Conservation (phyloP, 1,284 basidiomycete genomes). For the Melampsora larici-populina region DNA sequence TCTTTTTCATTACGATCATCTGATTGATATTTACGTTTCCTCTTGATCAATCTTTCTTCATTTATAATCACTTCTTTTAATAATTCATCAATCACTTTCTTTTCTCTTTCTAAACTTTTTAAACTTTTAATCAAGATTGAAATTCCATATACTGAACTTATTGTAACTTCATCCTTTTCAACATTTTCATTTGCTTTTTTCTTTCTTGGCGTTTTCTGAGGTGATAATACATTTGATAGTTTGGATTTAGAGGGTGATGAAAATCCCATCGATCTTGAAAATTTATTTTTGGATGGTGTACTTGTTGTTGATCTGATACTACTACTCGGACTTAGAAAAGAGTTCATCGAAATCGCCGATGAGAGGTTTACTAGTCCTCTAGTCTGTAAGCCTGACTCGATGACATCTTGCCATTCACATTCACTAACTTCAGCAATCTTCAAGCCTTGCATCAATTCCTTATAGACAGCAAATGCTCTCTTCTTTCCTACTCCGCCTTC, state of each 20-base stretch:
- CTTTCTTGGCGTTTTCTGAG: neutral
- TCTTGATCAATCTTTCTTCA: neutral
- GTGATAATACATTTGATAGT: neutral
- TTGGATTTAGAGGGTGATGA: neutral
- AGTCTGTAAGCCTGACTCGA: constrained; percentile 33
- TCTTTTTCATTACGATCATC: neutral
- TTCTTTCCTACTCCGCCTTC: constrained; percentile 1
- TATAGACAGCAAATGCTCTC: constrained; percentile 33
- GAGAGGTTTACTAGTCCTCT: constrained; percentile 19
- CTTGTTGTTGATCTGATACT: neutral
- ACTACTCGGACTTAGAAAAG: too few relatives aligned
- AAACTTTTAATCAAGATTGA: neutral
- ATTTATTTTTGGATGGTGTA: neutral
- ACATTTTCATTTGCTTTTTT: neutral
- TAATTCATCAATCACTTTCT: neutral
- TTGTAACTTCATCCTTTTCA: neutral
- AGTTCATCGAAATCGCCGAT: too few relatives aligned
- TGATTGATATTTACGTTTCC: neutral
- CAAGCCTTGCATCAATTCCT: constrained; percentile 24
- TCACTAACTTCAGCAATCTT: constrained; percentile 33
- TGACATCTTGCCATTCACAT: constrained; percentile 39
- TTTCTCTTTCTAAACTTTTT: neutral
- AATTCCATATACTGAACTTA: neutral
- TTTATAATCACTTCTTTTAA: neutral
- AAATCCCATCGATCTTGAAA: neutral